Evolutionary conservation across 2,329 filamentous ascomycete genomes (phyloP), one percentile per base, ranked within the genome.

Genomic region (Aspergillus ochraceoroseus): DNA sequence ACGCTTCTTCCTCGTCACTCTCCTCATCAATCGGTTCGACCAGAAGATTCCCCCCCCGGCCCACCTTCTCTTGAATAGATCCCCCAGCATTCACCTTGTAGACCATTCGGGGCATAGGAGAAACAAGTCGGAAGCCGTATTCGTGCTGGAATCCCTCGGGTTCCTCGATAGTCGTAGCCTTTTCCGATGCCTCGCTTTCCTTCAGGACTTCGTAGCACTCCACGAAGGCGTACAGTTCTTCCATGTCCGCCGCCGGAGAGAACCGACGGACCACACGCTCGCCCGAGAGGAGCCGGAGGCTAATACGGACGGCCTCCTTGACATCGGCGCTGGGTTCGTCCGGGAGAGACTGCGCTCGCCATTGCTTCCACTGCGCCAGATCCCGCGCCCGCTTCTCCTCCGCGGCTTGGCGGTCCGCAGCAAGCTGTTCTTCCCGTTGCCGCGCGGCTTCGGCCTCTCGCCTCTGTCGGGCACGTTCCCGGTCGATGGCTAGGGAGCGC

Each of bases 191-290:
- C n/a, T 65, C 64, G 25, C 48, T 23, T 19, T 66, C 64, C 23
- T 75, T 64, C 2, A 88, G 54, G 4, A 83, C 53, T 37, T 87
- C 81, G 60, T 88, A 83, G 66, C 90, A 96, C 59, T 98, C 92
- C 2, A 96, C 88, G 66, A 94, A 95, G 0, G 90, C 92, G 63
- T 96, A 96, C 4, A 98, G 68, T 56, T 95, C 88, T 60, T 96
- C 90, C 25, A 96, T 70, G 2, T 76, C 73, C 0, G 85, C 79
- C n/a, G 79, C 71, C 1, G 75, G 71, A 0, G 72, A 64, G 61
- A 98, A 96, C 34, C 77, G 78, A 28, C 90, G 77, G 41, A 94
- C 77, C 2, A 95, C 77, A 28, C 89, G 76, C 33, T 87, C 83
- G 0, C 79, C 84, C 3, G 77, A 82, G 0, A 73, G 70, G 55